These are phyloP conservation scores for Carex littledalei DNA, from an alignment of 176 grass and related monocot genomes.

Conservation along the genomic window DNA sequence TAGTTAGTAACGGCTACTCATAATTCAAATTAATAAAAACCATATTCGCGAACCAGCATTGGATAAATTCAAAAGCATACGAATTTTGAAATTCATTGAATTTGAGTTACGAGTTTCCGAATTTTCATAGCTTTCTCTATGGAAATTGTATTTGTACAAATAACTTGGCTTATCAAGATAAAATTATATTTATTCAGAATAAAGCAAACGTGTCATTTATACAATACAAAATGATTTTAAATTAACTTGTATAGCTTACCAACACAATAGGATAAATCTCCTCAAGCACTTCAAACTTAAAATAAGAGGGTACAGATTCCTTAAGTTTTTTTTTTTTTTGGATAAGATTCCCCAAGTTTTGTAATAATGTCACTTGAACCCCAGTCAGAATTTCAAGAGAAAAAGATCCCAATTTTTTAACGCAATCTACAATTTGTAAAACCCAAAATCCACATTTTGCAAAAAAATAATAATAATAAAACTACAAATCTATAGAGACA, in stretches of 20 bases:
- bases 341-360: not conserved
- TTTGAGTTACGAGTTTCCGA: not conserved
- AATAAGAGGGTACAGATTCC: not conserved
- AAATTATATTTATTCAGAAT: not conserved
- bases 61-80: not conserved
- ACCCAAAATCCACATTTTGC: not conserved
- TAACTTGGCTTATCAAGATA: not conserved
- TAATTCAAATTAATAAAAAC: not conserved
- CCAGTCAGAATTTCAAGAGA: not conserved
- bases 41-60: not conserved
- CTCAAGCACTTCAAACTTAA: not conserved
- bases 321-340: not conserved
- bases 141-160: not conserved
- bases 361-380: not conserved
- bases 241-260: not conserved
- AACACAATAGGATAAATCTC: not conserved
- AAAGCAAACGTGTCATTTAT: not conserved
- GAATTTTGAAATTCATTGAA: not conserved
- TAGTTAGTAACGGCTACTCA: not conserved
- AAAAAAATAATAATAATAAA: not conserved
- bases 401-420: not conserved
- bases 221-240: not conserved
- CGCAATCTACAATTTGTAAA: not conserved
- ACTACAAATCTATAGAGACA: not conserved
- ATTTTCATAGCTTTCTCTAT: not conserved